Percentiles rank a stretch among this genome's conserved stretches.
phyloP scores from a whole-genome alignment of 805 yeast species.

The Isabelozyma heimii region DNA sequence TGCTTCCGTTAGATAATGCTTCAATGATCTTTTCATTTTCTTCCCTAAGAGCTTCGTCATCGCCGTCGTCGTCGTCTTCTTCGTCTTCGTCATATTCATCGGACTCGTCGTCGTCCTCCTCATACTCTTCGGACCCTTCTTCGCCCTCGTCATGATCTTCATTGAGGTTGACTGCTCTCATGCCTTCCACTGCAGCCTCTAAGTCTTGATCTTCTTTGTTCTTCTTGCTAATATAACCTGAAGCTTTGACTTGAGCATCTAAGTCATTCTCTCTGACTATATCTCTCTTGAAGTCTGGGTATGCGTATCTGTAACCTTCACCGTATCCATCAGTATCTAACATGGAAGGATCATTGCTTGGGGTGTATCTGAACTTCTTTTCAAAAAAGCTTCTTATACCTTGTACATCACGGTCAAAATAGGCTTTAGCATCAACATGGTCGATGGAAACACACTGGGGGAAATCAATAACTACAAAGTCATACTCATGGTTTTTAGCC shows the following conservation, averaged over 20 bases:
- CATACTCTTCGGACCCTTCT: slow-evolving; percentile 32
- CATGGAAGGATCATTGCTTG: slow-evolving; percentile 66
- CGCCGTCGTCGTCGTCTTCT: slow-evolving; percentile 37
- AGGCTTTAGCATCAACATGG: slow-evolving; percentile 83
- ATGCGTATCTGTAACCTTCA: slow-evolving; percentile 71
- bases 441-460: slow-evolving; percentile 96
- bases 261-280: slow-evolving; percentile 64
- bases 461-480: slow-evolving; percentile 92
- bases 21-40: slow-evolving; percentile 60
- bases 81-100: slow-evolving; percentile 29
- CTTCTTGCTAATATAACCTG: slow-evolving; percentile 63
- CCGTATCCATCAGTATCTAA: slow-evolving; percentile 78
- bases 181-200: slow-evolving; percentile 70
- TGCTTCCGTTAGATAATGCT: slow-evolving; percentile 63
- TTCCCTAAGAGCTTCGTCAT: slow-evolving; percentile 25
- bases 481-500: slow-evolving; percentile 49
- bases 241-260: slow-evolving; percentile 88
- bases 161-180: slow-evolving; percentile 44
- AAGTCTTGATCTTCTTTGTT: slow-evolving; percentile 53
- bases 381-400: slow-evolving; percentile 83
- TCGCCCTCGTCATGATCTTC: slow-evolving; percentile 24
- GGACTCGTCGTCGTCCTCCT: slow-evolving; percentile 45
- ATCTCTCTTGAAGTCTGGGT: slow-evolving; percentile 79
- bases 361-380: slow-evolving; percentile 71
- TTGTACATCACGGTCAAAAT: slow-evolving; percentile 89